Conservation (phyloP, 2,329 filamentous ascomycete genomes). For the Neopestalotiopsis clavispora region DNA sequence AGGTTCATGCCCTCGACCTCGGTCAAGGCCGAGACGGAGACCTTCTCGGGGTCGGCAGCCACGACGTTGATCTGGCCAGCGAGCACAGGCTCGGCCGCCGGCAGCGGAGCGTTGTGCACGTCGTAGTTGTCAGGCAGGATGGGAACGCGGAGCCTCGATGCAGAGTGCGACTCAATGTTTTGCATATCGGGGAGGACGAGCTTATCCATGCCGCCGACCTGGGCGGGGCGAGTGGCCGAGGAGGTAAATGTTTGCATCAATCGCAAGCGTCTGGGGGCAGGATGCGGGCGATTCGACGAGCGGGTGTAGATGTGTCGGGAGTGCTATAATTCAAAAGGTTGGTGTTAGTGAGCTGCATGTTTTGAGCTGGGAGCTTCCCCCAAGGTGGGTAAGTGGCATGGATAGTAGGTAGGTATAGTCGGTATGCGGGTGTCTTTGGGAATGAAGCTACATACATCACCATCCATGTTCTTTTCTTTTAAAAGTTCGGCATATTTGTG, state of each 20-base stretch:
- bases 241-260: conserved; percentile 69
- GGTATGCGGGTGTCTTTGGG: not conserved
- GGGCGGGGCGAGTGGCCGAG: conserved; percentile 44
- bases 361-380: not conserved
- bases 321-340: conserved; percentile 26
- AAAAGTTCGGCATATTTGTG: conserved; percentile 41
- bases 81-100: conserved; percentile 45
- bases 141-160: conserved; percentile 57
- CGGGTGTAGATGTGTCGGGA: conserved; percentile 37
- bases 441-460: conserved; percentile 32
- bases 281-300: conserved; percentile 39
- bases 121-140: conserved; percentile 64
- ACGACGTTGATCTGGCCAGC: conserved; percentile 58
- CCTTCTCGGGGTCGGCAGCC: conserved; percentile 59
- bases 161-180: conserved; percentile 33
- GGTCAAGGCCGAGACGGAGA: conserved; percentile 55
- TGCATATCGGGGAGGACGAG: conserved; percentile 54
- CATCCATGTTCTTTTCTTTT: conserved; percentile 37
- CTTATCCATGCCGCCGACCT: conserved; percentile 50
- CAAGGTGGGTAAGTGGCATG: not conserved
- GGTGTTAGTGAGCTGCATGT: conserved; percentile 28
- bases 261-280: conserved; percentile 51
- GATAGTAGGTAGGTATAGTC: not conserved
- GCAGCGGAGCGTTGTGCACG: conserved; percentile 48
- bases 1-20: conserved; percentile 63